Evolutionary conservation across 1,139 yeast species (phyloP).

Genomic region (Nakaseomyces sp.): DNA sequence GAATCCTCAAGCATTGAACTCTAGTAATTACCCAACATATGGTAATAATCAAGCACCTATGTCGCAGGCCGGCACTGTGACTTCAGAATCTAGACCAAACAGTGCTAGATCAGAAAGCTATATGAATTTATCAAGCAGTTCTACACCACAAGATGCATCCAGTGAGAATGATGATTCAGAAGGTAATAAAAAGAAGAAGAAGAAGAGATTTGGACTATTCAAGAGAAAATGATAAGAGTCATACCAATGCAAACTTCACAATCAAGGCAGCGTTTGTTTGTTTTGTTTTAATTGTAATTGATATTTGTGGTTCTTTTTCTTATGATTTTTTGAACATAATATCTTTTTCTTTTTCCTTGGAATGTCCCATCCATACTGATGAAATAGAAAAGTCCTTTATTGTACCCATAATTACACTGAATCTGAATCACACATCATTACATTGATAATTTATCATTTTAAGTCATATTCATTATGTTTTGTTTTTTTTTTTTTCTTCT

Average conservation of each 20-base stretch:
- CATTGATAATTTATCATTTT: background rate
- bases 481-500: background rate
- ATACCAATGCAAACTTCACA: background rate
- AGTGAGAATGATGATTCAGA: constrained; percentile 7
- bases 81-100: constrained; percentile 3
- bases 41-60: constrained; percentile 1
- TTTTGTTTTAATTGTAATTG: too few species aligned
- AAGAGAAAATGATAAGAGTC: constrained; percentile 20
- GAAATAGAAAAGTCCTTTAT: too few species aligned
- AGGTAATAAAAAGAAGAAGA: constrained; percentile 13
- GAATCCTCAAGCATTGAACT: background rate
- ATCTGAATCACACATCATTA: too few species aligned
- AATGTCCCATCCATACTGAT: too few species aligned
- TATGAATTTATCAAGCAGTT: constrained; percentile 4
- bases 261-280: background rate
- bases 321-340: too few species aligned
- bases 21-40: background rate
- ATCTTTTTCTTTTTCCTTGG: too few species aligned
- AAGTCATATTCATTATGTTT: background rate
- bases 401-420: too few species aligned
- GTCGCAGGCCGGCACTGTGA: constrained; percentile 5
- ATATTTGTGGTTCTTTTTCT: too few species aligned
- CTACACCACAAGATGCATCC: constrained; percentile 7
- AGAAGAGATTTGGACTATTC: constrained; percentile 26
- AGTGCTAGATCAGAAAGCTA: constrained; percentile 3